Percentiles rank a stretch among this genome's conserved stretches.
Conservation (phyloP, 1,139 yeast species). For the Saccharomyces hybrid region DNA sequence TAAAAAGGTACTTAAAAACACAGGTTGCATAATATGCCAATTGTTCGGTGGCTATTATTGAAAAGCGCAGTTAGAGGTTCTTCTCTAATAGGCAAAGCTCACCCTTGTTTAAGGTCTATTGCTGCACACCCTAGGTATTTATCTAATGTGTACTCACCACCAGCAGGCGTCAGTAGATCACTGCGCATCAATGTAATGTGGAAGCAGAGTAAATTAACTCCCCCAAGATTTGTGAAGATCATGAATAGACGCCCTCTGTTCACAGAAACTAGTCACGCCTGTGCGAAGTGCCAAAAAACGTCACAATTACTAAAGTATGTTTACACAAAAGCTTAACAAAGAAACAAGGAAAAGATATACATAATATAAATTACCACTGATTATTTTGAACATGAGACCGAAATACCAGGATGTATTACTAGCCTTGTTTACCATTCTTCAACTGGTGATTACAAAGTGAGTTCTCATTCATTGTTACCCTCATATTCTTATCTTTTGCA, state of each 20-base stretch:
- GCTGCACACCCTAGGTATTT: neutral
- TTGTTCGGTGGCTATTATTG: neutral
- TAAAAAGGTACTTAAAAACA: constrained; percentile 3
- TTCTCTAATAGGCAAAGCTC: neutral
- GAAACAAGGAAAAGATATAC: constrained; percentile 9
- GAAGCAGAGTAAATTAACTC: neutral
- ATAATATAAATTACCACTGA: neutral
- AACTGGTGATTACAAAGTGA: neutral
- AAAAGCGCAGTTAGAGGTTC: neutral
- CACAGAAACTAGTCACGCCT: constrained; percentile 11
- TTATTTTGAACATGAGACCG: neutral
- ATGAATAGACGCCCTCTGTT: constrained; percentile 4
- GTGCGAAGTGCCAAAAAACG: constrained; percentile 14
- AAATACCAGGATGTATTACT: neutral
- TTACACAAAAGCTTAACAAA: constrained; percentile 2
- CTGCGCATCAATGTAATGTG: neutral
- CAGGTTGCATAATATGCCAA: neutral
- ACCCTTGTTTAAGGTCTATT: neutral
- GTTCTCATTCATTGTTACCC: neutral
- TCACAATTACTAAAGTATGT: neutral
- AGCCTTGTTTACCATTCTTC: constrained; percentile 1
- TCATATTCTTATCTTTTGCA: neutral
- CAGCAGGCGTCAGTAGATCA: neutral
- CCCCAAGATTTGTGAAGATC: neutral
- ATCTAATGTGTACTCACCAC: neutral